Evolutionary conservation across 257 asterid genomes (phyloP).

Genomic region (Petrea volubilis): DNA sequence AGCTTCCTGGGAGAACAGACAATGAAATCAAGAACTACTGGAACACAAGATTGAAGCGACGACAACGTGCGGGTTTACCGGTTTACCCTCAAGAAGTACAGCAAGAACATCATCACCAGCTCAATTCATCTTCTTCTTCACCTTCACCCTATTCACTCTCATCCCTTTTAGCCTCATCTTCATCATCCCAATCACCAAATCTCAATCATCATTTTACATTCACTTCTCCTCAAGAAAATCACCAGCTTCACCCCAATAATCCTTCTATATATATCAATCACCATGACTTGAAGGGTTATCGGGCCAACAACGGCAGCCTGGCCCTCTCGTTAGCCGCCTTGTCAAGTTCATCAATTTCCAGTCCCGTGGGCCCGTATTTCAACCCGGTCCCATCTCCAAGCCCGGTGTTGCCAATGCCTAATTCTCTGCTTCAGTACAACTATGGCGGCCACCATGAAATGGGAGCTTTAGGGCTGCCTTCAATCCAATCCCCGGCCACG

Average conservation of each 20-base stretch:
- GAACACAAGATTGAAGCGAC: slow-evolving; percentile 74
- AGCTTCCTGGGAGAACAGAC: slow-evolving; percentile 80
- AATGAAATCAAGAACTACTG: slow-evolving; percentile 75
- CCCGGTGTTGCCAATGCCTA: slow-evolving; percentile 23
- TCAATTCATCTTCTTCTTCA: slow-evolving; percentile 16
- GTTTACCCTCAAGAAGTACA: slow-evolving; percentile 49
- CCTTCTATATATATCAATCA: neutral
- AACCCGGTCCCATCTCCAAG: slow-evolving; percentile 22
- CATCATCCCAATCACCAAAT: slow-evolving; percentile 4
- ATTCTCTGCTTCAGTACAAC: slow-evolving; percentile 24
- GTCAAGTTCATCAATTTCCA: slow-evolving; percentile 14
- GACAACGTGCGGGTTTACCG: slow-evolving; percentile 66
- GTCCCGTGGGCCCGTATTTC: slow-evolving; percentile 11
- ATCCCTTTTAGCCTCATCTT: slow-evolving; percentile 28
- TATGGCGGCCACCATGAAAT: slow-evolving; percentile 11
- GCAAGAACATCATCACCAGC: neutral
- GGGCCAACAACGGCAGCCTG: slow-evolving; percentile 33
- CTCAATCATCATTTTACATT: slow-evolving; percentile 20
- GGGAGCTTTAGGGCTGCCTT: slow-evolving; percentile 45
- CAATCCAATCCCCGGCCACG: slow-evolving; percentile 48
- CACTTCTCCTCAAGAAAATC: too few species aligned
- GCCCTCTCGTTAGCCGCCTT: slow-evolving; percentile 39
- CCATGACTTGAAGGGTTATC: slow-evolving; percentile 27
- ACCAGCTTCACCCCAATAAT: too few species aligned
- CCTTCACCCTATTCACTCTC: slow-evolving; percentile 25